phyloP scores from a whole-genome alignment of 2,329 filamentous ascomycete genomes.

The Aspergillus phoenicis region DNA sequence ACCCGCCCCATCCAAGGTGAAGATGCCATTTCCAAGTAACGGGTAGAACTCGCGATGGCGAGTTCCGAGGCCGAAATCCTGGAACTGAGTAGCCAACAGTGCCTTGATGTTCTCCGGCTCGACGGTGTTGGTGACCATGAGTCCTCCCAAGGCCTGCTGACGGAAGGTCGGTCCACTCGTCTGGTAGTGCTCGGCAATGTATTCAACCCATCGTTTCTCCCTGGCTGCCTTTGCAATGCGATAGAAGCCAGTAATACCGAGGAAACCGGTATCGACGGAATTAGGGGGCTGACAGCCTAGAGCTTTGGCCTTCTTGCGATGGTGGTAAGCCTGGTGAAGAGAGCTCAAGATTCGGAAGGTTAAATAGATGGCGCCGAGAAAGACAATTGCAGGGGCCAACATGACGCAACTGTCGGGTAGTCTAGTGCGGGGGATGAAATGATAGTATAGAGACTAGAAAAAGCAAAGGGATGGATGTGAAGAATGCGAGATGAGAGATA shows the following conservation, averaged over 20 bases:
- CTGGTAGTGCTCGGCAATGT: slow-evolving; percentile 27
- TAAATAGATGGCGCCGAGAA: slow-evolving; percentile 24
- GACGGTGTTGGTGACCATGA: slow-evolving; percentile 30
- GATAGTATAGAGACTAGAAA: too few relatives aligned
- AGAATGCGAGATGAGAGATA: too few relatives aligned
- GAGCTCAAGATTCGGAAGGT: slow-evolving; percentile 28
- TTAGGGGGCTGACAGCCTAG: slow-evolving; percentile 29
- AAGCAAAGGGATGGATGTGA: too few relatives aligned
- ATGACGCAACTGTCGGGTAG: slow-evolving; percentile 17
- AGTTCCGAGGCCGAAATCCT: slow-evolving; percentile 77
- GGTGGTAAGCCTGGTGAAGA: slow-evolving; percentile 25
- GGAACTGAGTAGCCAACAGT: slow-evolving; percentile 79
- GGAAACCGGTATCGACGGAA: slow-evolving; percentile 15
- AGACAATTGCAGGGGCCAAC: slow-evolving; percentile 23
- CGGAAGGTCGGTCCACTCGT: slow-evolving; percentile 30
- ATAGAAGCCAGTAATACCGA: slow-evolving; percentile 31
- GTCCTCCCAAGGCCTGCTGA: slow-evolving; percentile 24
- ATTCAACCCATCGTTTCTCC: slow-evolving; percentile 36
- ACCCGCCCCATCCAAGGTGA: slow-evolving; percentile 70
- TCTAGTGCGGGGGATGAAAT: neutral
- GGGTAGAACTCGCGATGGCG: slow-evolving; percentile 66
- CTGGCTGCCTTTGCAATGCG: slow-evolving; percentile 27
- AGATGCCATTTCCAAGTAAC: slow-evolving; percentile 52
- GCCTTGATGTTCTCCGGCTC: slow-evolving; percentile 74
- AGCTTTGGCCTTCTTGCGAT: slow-evolving; percentile 29